Percentiles rank a stretch among this genome's conserved stretches.
Evolutionary conservation across 805 yeast genomes (phyloP).

Genomic region (Debaryomyces prosopidis): DNA sequence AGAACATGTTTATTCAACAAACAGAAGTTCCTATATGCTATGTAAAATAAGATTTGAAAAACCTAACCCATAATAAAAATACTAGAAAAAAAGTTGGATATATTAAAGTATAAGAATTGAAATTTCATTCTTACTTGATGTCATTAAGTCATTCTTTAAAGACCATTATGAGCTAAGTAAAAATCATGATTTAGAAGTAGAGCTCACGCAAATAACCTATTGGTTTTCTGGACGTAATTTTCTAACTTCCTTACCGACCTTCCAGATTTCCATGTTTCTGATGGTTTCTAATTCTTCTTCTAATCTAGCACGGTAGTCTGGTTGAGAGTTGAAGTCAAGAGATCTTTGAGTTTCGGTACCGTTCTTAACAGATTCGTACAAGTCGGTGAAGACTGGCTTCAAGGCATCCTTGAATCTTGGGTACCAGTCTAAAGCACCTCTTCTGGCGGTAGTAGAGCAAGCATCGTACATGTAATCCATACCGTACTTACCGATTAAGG

Average conservation of each 20-base stretch:
- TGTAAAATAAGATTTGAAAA: conserved; percentile 10
- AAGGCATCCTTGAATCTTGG: conserved; percentile 98
- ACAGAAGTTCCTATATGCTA: conserved; percentile 38
- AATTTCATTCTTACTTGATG: conserved; percentile 9
- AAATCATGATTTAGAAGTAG: background rate
- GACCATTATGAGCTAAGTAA: conserved; percentile 28
- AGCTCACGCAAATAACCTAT: conserved; percentile 37
- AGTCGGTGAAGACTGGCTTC: conserved; percentile 96
- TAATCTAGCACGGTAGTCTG: conserved; percentile 95
- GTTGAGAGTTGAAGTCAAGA: conserved; percentile 95
- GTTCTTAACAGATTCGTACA: conserved; percentile 91
- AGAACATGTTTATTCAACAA: conserved; percentile 47
- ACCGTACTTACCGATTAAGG: conserved; percentile 98
- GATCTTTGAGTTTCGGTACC: conserved; percentile 98
- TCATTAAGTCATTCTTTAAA: conserved; percentile 37
- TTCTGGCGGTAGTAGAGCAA: conserved; percentile 99
- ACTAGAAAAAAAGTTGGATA: conserved; percentile 7
- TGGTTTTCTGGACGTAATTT: conserved; percentile 99
- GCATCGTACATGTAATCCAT: conserved; percentile 99
- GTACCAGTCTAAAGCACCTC: conserved; percentile 99
- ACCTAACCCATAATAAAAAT: conserved; percentile 19
- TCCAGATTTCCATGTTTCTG: conserved; percentile 99
- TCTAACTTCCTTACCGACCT: conserved; percentile 99
- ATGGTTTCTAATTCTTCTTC: conserved; percentile 90
- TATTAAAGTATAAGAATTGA: conserved; percentile 21